Evolutionary conservation across 2,329 filamentous ascomycete genomes (phyloP), one percentile per base, ranked within the genome.

Genomic region (Trichoderma sp.): DNA sequence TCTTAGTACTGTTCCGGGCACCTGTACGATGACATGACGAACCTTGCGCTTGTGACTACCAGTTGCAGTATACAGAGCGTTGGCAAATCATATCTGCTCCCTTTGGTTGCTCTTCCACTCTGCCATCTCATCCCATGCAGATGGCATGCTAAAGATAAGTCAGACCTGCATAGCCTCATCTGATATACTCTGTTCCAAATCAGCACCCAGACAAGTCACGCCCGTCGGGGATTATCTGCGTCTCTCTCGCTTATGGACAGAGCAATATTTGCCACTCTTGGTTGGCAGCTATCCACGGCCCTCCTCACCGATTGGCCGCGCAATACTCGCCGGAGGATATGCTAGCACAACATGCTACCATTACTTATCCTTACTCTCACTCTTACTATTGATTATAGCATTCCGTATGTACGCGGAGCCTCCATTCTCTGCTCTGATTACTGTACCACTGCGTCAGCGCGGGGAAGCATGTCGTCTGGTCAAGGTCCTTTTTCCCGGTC

Each of bases 381-480:
- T 56, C 9, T 53, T 5, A 35, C n/a, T n/a, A 14, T 27, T 18
- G 33, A 14, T n/a, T 18, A 14, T 35, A 29, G 18, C 6, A 24
- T 41, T 12, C 21, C n/a, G 21, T 33, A 35, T 11, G 18, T 31
- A 63, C 11, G n/a, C 5, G 60, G 35, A 63, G 18, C 60, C n/a
- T 33, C 9, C 60, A 63, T n/a, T 35, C 60, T 65, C 27, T 64
- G 21, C 31, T 24, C 16, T 65, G 71, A 73, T 64, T 73, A 73
- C 41, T 12, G 62, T 67, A 45, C 33, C 24, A 74, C 71, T 74
- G 63, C 31, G 63, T 60, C 63, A 45, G 63, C 71, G 71, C 71
- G 71, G 63, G 71, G 71, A 67, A 74, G 71, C 71, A 53, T 74
- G 71, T 74, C 63, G 63, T 66, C 29, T 38, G 71, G 62, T 74